Base-by-base conservation (phyloP, 2,329 filamentous ascomycete species). In the Passalora sequoiae region DNA sequence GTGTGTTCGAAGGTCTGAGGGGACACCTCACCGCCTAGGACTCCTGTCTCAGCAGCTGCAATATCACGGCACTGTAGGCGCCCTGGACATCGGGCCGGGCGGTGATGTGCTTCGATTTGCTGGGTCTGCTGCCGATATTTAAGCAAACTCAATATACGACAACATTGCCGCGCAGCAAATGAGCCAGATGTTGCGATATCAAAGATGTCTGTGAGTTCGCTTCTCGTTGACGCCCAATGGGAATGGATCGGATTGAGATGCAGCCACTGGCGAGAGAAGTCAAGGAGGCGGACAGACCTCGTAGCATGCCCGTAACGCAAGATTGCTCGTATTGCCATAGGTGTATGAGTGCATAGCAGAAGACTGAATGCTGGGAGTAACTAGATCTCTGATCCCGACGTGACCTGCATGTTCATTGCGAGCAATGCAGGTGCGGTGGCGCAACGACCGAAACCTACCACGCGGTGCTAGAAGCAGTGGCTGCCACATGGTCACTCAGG, bases 401-500 rank as follows among this genome's bases (percentile, higher is more conserved):
- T n/a, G n/a, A n/a, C n/a, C n/a, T n/a, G n/a, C n/a, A n/a, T n/a
- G n/a, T n/a, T n/a, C n/a, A n/a, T n/a, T n/a, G n/a, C n/a, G n/a
- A n/a, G n/a, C n/a, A n/a, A 32, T 43, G 41, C 33, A 38, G n/a
- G 24, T 36, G 21, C 4, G 10, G 37, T 45, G 43, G 43, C 43
- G 43, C 30, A 45, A 40, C 21, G 25, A 21, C 40, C 31, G 40
- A 43, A 43, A 43, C 32, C 9, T 24, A 40, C 28, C 38, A 32
- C 38, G 38, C 19, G 19, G 17, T n/a, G 38, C 38, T 40, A 31
- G 27, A 32, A 16, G 16, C 4, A 15, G 37, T 45, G 43, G 43
- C 43, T 45, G 43, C 43, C 43, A 45, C 43, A 37, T 24, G 36
- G 37, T 25, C 21, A 30, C 35, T 40, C 30, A 16, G 28, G 28